Evolutionary conservation across 192 early-diverging fungal genomes (phyloP).

Genomic region (Neocallimastix lanati): DNA sequence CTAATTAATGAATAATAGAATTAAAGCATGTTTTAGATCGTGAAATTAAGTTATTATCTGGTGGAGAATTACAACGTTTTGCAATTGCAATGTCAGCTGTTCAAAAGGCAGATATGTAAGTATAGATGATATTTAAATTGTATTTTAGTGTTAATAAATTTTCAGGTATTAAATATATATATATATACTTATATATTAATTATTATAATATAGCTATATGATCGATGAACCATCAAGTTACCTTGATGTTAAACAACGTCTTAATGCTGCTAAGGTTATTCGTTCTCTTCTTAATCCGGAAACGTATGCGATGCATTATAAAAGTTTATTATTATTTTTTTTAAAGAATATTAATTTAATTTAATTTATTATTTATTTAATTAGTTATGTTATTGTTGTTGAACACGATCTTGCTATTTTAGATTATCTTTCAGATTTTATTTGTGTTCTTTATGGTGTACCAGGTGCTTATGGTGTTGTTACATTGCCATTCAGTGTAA

Average conservation of each 20-base stretch:
- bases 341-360: neutral
- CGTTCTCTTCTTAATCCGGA: conserved; percentile 55
- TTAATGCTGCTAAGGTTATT: conserved; percentile 86
- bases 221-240: conserved; percentile 97
- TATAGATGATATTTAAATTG: no score
- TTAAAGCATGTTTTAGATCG: conserved; percentile 66
- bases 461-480: conserved; percentile 94
- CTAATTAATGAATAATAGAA: conserved; percentile 24
- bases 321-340: no score
- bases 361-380: neutral
- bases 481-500: conserved; percentile 86
- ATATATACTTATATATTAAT: no score
- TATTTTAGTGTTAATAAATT: no score
- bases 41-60: conserved; percentile 67
- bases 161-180: no score
- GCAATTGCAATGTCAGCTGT: conserved; percentile 75
- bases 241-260: conserved; percentile 95
- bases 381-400: conserved; percentile 78
- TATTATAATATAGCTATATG: conserved; percentile 78
- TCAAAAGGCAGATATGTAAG: conserved; percentile 71
- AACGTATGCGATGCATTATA: conserved; percentile 13
- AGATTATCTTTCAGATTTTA: conserved; percentile 94
- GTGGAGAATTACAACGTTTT: conserved; percentile 96
- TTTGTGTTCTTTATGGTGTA: conserved; percentile 95
- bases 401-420: conserved; percentile 98